Evolutionary conservation across 2,329 filamentous ascomycete genomes (phyloP), one percentile per base, ranked within the genome.

Genomic region (Penicillium sp.): DNA sequence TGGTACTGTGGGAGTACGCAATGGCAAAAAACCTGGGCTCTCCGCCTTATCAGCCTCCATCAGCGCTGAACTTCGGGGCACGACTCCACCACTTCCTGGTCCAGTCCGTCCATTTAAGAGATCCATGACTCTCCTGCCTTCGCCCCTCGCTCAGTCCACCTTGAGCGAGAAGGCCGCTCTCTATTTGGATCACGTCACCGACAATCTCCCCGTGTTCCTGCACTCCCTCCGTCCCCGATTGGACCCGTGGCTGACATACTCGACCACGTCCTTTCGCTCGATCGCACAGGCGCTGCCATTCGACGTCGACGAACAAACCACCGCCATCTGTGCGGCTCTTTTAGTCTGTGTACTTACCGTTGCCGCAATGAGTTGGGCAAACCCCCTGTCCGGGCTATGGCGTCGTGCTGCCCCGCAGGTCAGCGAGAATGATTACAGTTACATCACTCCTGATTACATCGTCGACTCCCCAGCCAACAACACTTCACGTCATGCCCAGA

Each of bases 151-250:
- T 66, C 65, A 72, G 68, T 71, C 72, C 67, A 72, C 70, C 53
- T 65, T 75, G 70, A 71, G 73, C 66, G 72, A 76, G 70, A 74
- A 73, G 66, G 74, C 72, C 60, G 68, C 73, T 58, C 67, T 71
- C 37, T 76, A 77, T 59, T 56, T 76, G 56, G 70, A 73, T 53
- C 70, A 70, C 55, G 60, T 75, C 56, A 66, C 67, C 52, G 64
- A 67, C 49, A 66, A 63, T 50, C 59, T 75, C 31, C 70, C 73
- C 47, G 52, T 64, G 22, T 70, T 70, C 33, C 50, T 75, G 35
- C 68, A 72, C 49, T 65, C 70, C 44, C 63, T 74, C 48, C 67
- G 70, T 58, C 70, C 67, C 55, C 72, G 66, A 56, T 59, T 73
- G 45, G 64, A 67, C 41, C 61, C 67, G 35, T 52, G 63, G 57